A percentile compares a stretch with the other conserved stretches of the same genome.
Conservation (phyloP, 2,329 filamentous ascomycete genomes). For the Aureobasidium sp. region DNA sequence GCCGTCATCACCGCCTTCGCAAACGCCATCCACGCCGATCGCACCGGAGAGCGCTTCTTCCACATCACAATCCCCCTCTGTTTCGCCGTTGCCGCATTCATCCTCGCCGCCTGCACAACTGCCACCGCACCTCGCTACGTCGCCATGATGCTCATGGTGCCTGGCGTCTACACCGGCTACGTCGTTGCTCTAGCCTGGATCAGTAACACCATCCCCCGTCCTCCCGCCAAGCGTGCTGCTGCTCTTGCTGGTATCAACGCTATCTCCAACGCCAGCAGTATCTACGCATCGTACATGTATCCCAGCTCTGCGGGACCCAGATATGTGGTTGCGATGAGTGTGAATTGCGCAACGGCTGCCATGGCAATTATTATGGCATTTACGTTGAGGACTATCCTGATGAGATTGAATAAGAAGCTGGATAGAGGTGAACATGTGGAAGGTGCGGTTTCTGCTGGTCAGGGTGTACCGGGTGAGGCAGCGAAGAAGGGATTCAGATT, state of each 20-base stretch:
- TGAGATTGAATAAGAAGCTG: slow-evolving; percentile 59
- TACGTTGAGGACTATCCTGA: slow-evolving; percentile 53
- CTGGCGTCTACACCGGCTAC: slow-evolving; percentile 47
- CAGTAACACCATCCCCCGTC: slow-evolving; percentile 41
- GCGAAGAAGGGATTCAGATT: slow-evolving; percentile 58
- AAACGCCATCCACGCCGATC: slow-evolving; percentile 32
- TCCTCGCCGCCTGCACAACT: slow-evolving; percentile 22
- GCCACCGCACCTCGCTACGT: slow-evolving; percentile 24
- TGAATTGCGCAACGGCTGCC: slow-evolving; percentile 58
- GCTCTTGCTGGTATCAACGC: slow-evolving; percentile 49
- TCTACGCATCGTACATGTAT: slow-evolving; percentile 46
- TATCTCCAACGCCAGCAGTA: slow-evolving; percentile 43
- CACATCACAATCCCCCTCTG: slow-evolving; percentile 27
- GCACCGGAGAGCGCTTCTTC: slow-evolving; percentile 30
- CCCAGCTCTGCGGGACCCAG: slow-evolving; percentile 24
- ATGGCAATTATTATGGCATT: slow-evolving; percentile 57
- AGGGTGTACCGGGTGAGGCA: slow-evolving; percentile 2
- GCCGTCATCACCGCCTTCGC: slow-evolving; percentile 26
- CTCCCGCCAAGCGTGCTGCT: slow-evolving; percentile 46
- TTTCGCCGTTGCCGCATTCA: slow-evolving; percentile 23
- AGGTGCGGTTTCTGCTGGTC: slow-evolving; percentile 39
- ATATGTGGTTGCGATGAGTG: slow-evolving; percentile 48
- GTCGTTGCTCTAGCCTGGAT: slow-evolving; percentile 53
- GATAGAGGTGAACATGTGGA: slow-evolving; percentile 52
- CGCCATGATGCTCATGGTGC: slow-evolving; percentile 32